Conservation (phyloP, 768 basidiomycete species). For the Pleurotus tuber-regium region DNA sequence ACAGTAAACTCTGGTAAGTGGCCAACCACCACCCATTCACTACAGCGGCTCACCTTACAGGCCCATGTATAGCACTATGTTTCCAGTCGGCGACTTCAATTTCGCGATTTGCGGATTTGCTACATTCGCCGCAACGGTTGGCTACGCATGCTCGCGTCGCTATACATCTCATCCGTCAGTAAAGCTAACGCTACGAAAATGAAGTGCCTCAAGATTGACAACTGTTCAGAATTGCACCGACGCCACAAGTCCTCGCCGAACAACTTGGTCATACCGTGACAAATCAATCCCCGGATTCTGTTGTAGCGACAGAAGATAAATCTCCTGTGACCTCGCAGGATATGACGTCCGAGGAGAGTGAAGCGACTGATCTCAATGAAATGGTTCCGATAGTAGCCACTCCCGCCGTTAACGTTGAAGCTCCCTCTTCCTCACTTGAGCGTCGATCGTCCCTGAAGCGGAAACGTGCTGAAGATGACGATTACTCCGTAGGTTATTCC, state of each 20-base stretch:
- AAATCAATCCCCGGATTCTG: no score
- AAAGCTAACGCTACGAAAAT: slow-evolving; percentile 8
- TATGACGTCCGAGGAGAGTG: no score
- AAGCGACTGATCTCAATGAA: no score
- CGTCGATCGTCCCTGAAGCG: slow-evolving; percentile 24
- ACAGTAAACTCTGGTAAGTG: no score
- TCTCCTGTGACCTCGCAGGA: not conserved
- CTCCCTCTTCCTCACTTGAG: no score
- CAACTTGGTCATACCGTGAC: not conserved
- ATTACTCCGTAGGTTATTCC: slow-evolving; percentile 11
- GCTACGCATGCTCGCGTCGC: slow-evolving; percentile 54
- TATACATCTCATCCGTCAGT: slow-evolving; percentile 29
- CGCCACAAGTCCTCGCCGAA: not conserved
- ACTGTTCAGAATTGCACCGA: not conserved
- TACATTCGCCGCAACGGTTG: slow-evolving; percentile 57
- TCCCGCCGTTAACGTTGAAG: no score
- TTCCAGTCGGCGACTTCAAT: slow-evolving; percentile 48
- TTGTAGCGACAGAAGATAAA: not conserved
- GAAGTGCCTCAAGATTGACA: slow-evolving; percentile 9
- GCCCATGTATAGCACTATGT: slow-evolving; percentile 34
- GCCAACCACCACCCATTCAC: no score
- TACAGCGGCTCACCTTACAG: no score
- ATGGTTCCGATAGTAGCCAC: no score
- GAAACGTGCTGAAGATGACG: slow-evolving; percentile 26
- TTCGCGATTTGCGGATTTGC: slow-evolving; percentile 56